Evolutionary conservation across 225 moss, liverwort and hornwort genomes (phyloP).

Genomic region (Polytrichum commune): DNA sequence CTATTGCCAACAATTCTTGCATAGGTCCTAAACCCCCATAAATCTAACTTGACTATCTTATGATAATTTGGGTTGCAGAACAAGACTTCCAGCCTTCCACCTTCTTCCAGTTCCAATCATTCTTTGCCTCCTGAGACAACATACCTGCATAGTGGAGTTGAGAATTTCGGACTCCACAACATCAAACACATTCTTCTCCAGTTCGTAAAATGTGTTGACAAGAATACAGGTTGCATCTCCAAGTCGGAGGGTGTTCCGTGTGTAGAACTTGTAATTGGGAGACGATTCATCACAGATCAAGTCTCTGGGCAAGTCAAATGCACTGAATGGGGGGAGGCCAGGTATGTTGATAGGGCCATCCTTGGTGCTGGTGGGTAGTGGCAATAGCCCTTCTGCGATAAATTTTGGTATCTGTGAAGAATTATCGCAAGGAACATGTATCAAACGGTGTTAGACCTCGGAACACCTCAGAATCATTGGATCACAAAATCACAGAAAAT

Average conservation of each 20-base stretch:
- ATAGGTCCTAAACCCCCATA: no score
- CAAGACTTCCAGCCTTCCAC: no score
- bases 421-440: no score
- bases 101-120: no score
- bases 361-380: background rate
- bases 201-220: conserved; percentile 9
- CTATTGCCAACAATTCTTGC: no score
- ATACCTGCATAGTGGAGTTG: conserved; percentile 2
- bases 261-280: conserved; percentile 7
- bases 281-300: conserved; percentile 6
- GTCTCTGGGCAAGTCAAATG: conserved; percentile 4
- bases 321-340: conserved; percentile 5
- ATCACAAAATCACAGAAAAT: no score
- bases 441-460: no score
- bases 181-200: conserved; percentile 12
- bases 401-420: conserved; percentile 13
- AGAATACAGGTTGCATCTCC: conserved; percentile 16
- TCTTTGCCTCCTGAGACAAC: background rate
- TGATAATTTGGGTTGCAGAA: no score
- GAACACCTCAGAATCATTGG: no score
- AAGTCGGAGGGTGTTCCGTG: conserved; percentile 3
- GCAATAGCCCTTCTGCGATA: conserved; percentile 10
- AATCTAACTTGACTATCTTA: no score
- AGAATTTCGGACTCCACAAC: background rate
- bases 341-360: conserved; percentile 6